phyloP scores from a whole-genome alignment of 1,284 basidiomycete species.

The Takashimella koratensis region DNA sequence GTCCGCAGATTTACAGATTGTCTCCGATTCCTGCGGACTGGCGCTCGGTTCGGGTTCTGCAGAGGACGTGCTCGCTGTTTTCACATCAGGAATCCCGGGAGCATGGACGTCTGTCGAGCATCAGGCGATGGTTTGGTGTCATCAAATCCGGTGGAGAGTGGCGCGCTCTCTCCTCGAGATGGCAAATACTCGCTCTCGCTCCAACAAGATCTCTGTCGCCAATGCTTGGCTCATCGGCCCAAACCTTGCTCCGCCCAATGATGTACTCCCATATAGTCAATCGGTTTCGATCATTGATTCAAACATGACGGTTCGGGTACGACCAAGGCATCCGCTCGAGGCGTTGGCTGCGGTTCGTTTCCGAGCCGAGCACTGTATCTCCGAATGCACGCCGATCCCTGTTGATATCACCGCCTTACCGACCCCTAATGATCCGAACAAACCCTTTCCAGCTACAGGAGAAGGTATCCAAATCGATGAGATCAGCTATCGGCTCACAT shows the following conservation, averaged over 20 bases:
- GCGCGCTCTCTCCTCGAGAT: slow-evolving; percentile 74
- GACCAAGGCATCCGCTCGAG: background rate
- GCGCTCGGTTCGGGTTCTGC: slow-evolving; percentile 36
- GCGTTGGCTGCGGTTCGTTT: background rate
- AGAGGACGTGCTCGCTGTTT: slow-evolving; percentile 66
- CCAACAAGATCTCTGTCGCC: slow-evolving; percentile 11
- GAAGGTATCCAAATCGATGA: slow-evolving; percentile 34
- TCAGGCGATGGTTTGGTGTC: slow-evolving; percentile 97
- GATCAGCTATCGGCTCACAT: slow-evolving; percentile 16
- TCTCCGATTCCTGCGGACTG: slow-evolving; percentile 83
- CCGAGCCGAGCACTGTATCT: slow-evolving; percentile 5
- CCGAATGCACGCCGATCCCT: slow-evolving; percentile 3
- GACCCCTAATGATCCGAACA: slow-evolving; percentile 4
- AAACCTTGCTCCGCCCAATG: background rate
- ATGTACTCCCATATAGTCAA: background rate
- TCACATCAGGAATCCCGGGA: slow-evolving; percentile 80
- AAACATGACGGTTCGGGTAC: slow-evolving; percentile 21
- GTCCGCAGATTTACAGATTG: slow-evolving; percentile 84
- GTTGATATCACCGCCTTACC: slow-evolving; percentile 9
- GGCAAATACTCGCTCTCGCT: slow-evolving; percentile 34
- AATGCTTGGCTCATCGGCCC: slow-evolving; percentile 9
- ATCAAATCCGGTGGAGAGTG: slow-evolving; percentile 86
- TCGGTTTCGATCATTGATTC: background rate
- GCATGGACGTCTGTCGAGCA: slow-evolving; percentile 96
- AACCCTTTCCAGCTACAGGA: slow-evolving; percentile 38